Base-by-base conservation (phyloP, 2,329 filamentous ascomycete species). In the Aspergillus arachidicola region DNA sequence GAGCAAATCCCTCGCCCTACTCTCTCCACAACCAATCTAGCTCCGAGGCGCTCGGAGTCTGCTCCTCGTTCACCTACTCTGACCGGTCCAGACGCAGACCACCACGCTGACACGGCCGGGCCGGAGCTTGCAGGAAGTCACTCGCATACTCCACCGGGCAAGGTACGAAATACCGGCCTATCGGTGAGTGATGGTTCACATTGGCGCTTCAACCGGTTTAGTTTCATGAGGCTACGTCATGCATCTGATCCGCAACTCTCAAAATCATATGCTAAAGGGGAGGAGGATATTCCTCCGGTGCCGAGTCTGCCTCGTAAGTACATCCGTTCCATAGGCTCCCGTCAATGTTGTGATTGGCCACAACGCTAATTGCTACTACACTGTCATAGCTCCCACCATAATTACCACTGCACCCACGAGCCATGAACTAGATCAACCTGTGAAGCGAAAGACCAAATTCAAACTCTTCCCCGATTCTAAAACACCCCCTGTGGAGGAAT, bases 161-260 rank as follows among this genome's bases (percentile, higher is more conserved):
- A 62, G 34, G 56, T 63, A 36, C 68, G 67, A 58, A 62, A 66
- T 30, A 48, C 69, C 26, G 63, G 63, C 32, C 59, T 65, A 34
- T 64, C 70, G 16, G 61, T 66, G 3, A 68, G 60, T 5, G 71
- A 72, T 26, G 64, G 68, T 46, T 67, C 74, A 30, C 72, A 66
- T 57, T 60, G 70, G 65, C 73, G 73, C 62, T 73, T 76, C 51
- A 79, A 85, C 68, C 81, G 86, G 61, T 88, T 89, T 76, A 88
- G 84, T 72, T 78, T 96, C 78, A 82, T 97, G 80, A 89, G 90
- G 73, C 93, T 95, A 76, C 91, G 93, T 72, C 94, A 97, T 85
- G 94, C 93, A 65, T 97, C 94, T 10, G 94, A 98, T 80, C 91
- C 93, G 57, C 93, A 97, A 77, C 81, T 98, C 65, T 93, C 92